Evolutionary conservation across 2,329 filamentous ascomycete genomes (phyloP).

Genomic region (Diplocarpon mali): DNA sequence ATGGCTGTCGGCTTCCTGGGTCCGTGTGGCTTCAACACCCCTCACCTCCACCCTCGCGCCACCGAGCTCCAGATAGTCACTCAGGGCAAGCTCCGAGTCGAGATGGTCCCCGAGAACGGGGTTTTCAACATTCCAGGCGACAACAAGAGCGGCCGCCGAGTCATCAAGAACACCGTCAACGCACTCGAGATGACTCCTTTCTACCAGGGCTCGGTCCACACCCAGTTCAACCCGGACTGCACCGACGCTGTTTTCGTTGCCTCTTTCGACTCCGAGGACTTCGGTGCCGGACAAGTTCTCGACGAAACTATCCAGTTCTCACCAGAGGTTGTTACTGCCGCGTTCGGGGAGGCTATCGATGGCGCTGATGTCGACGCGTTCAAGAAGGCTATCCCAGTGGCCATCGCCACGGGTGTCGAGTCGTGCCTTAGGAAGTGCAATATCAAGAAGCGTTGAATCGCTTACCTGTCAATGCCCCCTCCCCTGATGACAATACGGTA

Average conservation of each 20-base stretch:
- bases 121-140: constrained; percentile 27
- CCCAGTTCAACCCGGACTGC: constrained; percentile 45
- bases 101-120: constrained; percentile 43
- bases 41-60: constrained; percentile 43
- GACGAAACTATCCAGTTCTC: constrained; percentile 39
- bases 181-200: constrained; percentile 41
- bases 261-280: constrained; percentile 38
- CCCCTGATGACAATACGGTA: too few species aligned
- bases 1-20: constrained; percentile 42
- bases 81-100: constrained; percentile 36
- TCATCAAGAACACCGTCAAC: constrained; percentile 31
- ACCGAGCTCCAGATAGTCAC: constrained; percentile 42
- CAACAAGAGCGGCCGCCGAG: constrained; percentile 30
- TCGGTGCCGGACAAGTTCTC: constrained; percentile 39
- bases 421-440: constrained; percentile 39
- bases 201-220: constrained; percentile 43
- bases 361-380: constrained; percentile 38
- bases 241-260: constrained; percentile 39
- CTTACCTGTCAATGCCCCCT: background rate
- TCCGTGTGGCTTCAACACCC: constrained; percentile 45
- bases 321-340: constrained; percentile 35
- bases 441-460: constrained; percentile 7
- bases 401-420: constrained; percentile 41
- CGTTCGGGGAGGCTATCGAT: constrained; percentile 35
- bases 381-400: constrained; percentile 34